phyloP scores from a whole-genome alignment of 495 filamentous ascomycete genomes.

The Penicillium paxilli region DNA sequence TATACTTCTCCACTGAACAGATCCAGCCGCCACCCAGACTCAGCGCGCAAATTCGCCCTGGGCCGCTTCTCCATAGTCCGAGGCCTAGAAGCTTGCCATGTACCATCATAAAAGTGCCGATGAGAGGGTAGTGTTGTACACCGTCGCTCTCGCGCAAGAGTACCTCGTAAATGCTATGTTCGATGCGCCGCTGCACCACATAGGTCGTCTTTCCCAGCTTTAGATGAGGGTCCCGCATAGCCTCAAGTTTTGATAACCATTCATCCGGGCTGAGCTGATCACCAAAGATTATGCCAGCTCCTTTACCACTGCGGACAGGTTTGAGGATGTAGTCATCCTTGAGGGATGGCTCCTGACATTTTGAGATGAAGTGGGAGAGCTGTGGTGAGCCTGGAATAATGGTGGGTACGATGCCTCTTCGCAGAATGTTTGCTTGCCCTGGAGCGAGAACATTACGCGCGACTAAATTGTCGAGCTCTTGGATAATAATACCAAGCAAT shows the following conservation, averaged over 20 bases:
- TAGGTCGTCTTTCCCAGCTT: slow-evolving; percentile 8
- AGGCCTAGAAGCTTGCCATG: slow-evolving; percentile 26
- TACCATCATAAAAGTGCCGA: slow-evolving; percentile 30
- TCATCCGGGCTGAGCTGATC: slow-evolving; percentile 25
- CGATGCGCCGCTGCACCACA: slow-evolving; percentile 32
- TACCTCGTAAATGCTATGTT: slow-evolving; percentile 26
- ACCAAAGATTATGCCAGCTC: slow-evolving; percentile 45
- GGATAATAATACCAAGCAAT: slow-evolving; percentile 40
- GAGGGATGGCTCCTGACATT: neutral
- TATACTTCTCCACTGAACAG: slow-evolving; percentile 9
- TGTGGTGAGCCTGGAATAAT: slow-evolving; percentile 21
- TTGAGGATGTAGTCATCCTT: slow-evolving; percentile 40
- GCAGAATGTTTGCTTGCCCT: slow-evolving; percentile 7
- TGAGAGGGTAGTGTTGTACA: slow-evolving; percentile 11
- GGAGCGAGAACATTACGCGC: slow-evolving; percentile 20
- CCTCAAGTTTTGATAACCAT: slow-evolving; percentile 27
- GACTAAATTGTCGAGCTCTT: slow-evolving; percentile 35
- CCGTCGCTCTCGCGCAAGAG: slow-evolving; percentile 3
- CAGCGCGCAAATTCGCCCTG: slow-evolving; percentile 17
- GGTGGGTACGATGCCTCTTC: slow-evolving; percentile 20
- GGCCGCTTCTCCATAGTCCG: slow-evolving; percentile 27
- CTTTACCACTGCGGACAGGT: slow-evolving; percentile 36
- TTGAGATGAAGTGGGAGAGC: slow-evolving; percentile 9
- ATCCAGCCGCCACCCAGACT: slow-evolving; percentile 19
- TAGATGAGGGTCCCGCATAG: slow-evolving; percentile 5